These are phyloP conservation scores for Graphilbum ipis-grandicollis DNA, from an alignment of 2,329 filamentous ascomycete genomes.

Conservation along the genomic window DNA sequence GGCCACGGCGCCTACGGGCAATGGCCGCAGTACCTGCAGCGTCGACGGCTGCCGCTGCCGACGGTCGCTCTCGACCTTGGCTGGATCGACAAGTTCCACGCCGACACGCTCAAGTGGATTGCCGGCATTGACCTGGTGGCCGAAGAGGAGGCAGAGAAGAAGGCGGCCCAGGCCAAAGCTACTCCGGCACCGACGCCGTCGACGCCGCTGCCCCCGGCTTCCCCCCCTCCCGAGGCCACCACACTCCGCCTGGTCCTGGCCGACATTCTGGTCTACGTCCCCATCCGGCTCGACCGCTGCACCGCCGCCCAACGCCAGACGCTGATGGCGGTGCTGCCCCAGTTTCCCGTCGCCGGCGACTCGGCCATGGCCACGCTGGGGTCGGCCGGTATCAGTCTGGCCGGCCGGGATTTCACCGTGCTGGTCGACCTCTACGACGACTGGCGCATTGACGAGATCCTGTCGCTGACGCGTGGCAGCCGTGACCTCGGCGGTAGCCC, in stretches of 20 bases:
- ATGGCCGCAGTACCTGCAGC: conserved; percentile 5
- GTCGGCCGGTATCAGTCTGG: conserved; percentile 1
- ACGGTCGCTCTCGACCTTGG: conserved; percentile 6
- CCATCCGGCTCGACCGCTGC: conserved; percentile 1
- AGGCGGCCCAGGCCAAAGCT: too few species aligned
- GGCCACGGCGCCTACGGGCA: conserved; percentile 1
- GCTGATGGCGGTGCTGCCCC: not conserved
- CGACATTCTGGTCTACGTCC: conserved; percentile 6
- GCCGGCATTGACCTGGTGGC: conserved; percentile 2
- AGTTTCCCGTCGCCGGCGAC: too few species aligned
- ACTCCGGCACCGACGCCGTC: not conserved
- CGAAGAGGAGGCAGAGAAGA: not conserved
- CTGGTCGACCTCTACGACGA: conserved; percentile 8
- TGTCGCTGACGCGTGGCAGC: conserved; percentile 4
- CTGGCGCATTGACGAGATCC: conserved; percentile 8
- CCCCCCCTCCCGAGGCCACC: not conserved
- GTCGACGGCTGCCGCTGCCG: conserved; percentile 1
- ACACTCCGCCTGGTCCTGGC: conserved; percentile 5
- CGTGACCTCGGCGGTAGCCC: too few species aligned
- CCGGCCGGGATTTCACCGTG: conserved; percentile 6
- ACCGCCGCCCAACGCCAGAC: not conserved
- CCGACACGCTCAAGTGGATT: conserved; percentile 7
- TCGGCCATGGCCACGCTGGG: too few species aligned
- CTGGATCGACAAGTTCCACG: conserved; percentile 8
- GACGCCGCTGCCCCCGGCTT: not conserved